phyloP scores from a whole-genome alignment of 768 basidiomycete species.

The Aureoboletus auriporus region DNA sequence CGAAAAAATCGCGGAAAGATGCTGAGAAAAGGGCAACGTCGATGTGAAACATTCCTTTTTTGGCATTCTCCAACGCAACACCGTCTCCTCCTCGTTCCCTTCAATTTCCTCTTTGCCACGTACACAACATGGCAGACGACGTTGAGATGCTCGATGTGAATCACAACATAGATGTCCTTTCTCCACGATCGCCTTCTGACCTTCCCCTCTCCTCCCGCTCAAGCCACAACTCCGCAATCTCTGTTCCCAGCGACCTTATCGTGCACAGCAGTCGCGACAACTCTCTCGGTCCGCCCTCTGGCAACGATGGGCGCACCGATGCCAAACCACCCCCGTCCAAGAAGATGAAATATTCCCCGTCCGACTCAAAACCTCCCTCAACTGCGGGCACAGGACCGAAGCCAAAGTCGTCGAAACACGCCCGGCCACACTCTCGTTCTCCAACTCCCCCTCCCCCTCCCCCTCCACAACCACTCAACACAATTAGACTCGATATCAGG shows the following conservation, averaged over 20 bases:
- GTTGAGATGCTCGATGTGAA: constrained; percentile 26
- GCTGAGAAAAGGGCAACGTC: constrained; percentile 25
- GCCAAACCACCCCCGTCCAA: constrained; percentile 27
- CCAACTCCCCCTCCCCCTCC: constrained; percentile 54
- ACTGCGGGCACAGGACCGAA: constrained; percentile 37
- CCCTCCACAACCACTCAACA: constrained; percentile 49
- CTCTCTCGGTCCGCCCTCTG: constrained; percentile 16
- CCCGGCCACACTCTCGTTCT: constrained; percentile 47
- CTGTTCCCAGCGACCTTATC: constrained; percentile 24
- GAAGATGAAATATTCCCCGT: constrained; percentile 25
- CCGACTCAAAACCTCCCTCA: constrained; percentile 26
- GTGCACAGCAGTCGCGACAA: constrained; percentile 29
- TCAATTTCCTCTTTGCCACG: constrained; percentile 11
- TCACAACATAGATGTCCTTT: neutral
- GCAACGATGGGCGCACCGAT: constrained; percentile 14
- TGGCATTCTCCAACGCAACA: constrained; percentile 32
- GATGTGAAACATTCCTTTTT: constrained; percentile 36
- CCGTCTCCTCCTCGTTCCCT: constrained; percentile 26
- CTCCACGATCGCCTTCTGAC: constrained; percentile 6
- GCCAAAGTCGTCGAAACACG: constrained; percentile 48
- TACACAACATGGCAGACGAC: constrained; percentile 23
- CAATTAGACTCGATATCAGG: constrained; percentile 63
- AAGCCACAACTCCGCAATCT: constrained; percentile 15
- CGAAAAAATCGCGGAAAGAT: constrained; percentile 25
- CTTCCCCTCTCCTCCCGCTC: constrained; percentile 9